Conservation (phyloP, 768 basidiomycete genomes). For the Trametes cingulata region DNA sequence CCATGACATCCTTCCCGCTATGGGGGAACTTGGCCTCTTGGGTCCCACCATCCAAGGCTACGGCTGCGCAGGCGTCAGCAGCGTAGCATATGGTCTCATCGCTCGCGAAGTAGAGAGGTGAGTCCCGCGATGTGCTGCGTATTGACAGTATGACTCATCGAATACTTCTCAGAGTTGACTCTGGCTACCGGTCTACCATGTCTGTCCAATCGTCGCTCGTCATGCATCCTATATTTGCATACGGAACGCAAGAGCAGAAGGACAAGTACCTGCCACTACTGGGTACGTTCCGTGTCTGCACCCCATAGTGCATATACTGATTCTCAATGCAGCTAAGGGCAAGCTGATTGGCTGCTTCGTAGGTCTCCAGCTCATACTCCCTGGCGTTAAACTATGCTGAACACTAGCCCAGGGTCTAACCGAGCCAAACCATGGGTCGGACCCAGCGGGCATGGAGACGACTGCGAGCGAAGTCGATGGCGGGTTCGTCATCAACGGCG, state of each 20-base stretch:
- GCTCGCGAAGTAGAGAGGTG: constrained; percentile 92
- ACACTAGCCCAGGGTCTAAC: constrained; percentile 71
- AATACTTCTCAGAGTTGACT: constrained; percentile 71
- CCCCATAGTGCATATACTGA: not conserved
- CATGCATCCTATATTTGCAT: constrained; percentile 92
- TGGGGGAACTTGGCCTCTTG: constrained; percentile 89
- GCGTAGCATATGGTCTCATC: constrained; percentile 92
- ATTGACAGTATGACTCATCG: not conserved
- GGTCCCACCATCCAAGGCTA: constrained; percentile 94
- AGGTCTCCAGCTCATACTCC: constrained; percentile 33
- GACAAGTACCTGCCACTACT: constrained; percentile 86
- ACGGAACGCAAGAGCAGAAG: constrained; percentile 88
- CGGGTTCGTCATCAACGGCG: constrained; percentile 83
- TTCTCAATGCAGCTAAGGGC: constrained; percentile 61
- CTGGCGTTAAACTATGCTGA: not conserved
- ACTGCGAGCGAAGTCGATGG: constrained; percentile 82
- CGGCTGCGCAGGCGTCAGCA: constrained; percentile 89
- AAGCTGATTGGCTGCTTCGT: constrained; percentile 94
- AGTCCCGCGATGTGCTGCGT: constrained; percentile 10
- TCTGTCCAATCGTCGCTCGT: constrained; percentile 96
- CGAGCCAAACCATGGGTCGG: constrained; percentile 96
- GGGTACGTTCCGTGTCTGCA: constrained; percentile 43
- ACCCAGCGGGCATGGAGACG: constrained; percentile 98
- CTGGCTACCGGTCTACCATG: constrained; percentile 92
- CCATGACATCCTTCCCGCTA: constrained; percentile 74